Conservation (phyloP, 2,329 filamentous ascomycete species). For the Cytospora mali region DNA sequence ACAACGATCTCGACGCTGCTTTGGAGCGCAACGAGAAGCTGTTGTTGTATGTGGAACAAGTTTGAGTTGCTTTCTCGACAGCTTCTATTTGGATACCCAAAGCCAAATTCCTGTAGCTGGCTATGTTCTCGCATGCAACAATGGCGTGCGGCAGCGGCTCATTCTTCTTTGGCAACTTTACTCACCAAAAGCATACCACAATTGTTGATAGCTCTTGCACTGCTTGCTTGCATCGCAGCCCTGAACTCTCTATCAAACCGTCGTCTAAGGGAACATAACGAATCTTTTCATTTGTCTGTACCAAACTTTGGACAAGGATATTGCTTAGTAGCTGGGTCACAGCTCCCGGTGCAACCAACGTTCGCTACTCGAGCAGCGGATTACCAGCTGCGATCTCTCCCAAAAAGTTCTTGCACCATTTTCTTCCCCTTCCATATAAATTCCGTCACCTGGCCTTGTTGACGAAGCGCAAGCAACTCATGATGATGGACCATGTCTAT, state of each 20-base stretch:
- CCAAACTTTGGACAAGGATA: constrained; percentile 14
- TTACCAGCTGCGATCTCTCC: not conserved
- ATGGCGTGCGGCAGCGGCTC: constrained; percentile 2
- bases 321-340: constrained; percentile 16
- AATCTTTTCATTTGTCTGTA: constrained; percentile 6
- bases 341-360: constrained; percentile 20
- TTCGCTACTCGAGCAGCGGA: constrained; percentile 9
- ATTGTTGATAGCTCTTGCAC: not conserved
- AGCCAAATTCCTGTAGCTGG: not conserved
- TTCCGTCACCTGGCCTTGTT: constrained; percentile 20
- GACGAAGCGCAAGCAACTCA: constrained; percentile 27
- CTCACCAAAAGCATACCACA: constrained; percentile 7
- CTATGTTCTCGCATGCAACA: constrained; percentile 1
- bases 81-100: constrained; percentile 16
- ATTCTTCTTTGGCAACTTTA: not conserved
- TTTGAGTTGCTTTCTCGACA: constrained; percentile 37
- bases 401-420: not conserved
- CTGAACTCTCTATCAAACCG: not conserved
- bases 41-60: constrained; percentile 69
- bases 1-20: constrained; percentile 80
- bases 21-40: constrained; percentile 86
- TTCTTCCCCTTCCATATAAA: constrained; percentile 12
- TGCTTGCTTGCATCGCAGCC: not conserved
- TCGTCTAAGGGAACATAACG: not conserved
- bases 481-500: constrained; percentile 30